Base-by-base conservation (phyloP, 495 filamentous ascomycete genomes). In the Penicillium paradoxum region DNA sequence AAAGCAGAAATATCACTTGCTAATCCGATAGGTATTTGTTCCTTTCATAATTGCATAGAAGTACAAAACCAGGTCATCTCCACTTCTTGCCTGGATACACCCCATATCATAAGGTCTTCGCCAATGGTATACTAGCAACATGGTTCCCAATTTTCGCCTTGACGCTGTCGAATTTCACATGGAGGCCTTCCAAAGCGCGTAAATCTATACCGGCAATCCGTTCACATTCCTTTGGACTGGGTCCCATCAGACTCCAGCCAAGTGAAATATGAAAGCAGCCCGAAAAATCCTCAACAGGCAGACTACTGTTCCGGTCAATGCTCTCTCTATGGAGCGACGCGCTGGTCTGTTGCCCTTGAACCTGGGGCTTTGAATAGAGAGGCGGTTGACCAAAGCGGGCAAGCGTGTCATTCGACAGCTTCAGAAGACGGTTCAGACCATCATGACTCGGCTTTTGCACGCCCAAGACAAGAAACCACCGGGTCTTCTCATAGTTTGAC, bases 391-490 rank as follows among this genome's bases (percentile, higher is more conserved):
- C 75, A 56, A 86, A 86, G 4, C 47, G 57, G 15, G 70, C 67
- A 2, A 83, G 81, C 0, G 80, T 71, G 1, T 60, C 65, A 62
- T 97, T 97, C 45, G 82, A 85, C 3, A 83, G 64, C 11, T 65
- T 58, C 2, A 96, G 73, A 2, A 97, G 70, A 21, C 67, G 59
- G 21, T 84, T 82, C 32, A 97, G 68, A 57, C 79, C 73, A 41
- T 85, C 73, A 13, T 78, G 69, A 6, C 56, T 44, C 3, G 77
- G 71, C 51, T 60, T 74, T 37, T 61, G 53, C 18, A 87, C 72
- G 25, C 82, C 72, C 27, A 97, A 63, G 5, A 96, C 90, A 3
- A 96, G 77, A 63, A 98, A 98, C 77, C 91, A 95, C 14, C 93
- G 79, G 18, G 81, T 89, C 14, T 79, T 79, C 60, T 92, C 88